phyloP scores from a whole-genome alignment of 2,329 filamentous ascomycete genomes.

The Fusarium mexicanum region DNA sequence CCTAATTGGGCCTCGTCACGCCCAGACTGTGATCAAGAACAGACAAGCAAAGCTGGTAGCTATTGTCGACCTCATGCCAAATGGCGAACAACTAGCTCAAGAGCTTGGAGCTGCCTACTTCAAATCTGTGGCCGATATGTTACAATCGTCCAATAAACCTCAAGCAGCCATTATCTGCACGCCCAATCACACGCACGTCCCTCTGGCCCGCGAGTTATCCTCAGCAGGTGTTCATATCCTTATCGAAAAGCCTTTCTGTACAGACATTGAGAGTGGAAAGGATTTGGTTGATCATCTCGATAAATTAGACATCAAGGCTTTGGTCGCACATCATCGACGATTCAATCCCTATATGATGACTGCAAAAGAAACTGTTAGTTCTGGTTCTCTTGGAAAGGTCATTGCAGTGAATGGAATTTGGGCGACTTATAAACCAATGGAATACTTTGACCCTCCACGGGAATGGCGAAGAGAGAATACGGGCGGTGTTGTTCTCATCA shows the following conservation, averaged over 20 bases:
- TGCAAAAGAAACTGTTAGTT: constrained; percentile 56
- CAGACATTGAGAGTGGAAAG: constrained; percentile 49
- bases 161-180: constrained; percentile 68
- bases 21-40: constrained; percentile 40
- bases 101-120: constrained; percentile 38
- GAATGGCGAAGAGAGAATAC: constrained; percentile 57
- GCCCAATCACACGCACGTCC: constrained; percentile 66
- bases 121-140: constrained; percentile 52
- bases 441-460: constrained; percentile 59
- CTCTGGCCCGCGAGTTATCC: constrained; percentile 59
- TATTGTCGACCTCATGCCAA: constrained; percentile 45
- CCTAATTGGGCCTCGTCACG: constrained; percentile 46
- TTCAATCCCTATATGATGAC: constrained; percentile 66
- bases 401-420: constrained; percentile 66
- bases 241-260: constrained; percentile 66
- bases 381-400: constrained; percentile 54
- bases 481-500: constrained; percentile 64
- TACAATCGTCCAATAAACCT: constrained; percentile 54
- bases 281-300: constrained; percentile 44
- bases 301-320: constrained; percentile 51
- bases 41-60: constrained; percentile 38
- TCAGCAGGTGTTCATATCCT: constrained; percentile 61
- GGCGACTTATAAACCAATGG: constrained; percentile 59
- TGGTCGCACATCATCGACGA: constrained; percentile 67
- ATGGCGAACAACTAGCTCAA: constrained; percentile 30